Conservation (phyloP, 768 basidiomycete species). For the Crepidotus variabilis region DNA sequence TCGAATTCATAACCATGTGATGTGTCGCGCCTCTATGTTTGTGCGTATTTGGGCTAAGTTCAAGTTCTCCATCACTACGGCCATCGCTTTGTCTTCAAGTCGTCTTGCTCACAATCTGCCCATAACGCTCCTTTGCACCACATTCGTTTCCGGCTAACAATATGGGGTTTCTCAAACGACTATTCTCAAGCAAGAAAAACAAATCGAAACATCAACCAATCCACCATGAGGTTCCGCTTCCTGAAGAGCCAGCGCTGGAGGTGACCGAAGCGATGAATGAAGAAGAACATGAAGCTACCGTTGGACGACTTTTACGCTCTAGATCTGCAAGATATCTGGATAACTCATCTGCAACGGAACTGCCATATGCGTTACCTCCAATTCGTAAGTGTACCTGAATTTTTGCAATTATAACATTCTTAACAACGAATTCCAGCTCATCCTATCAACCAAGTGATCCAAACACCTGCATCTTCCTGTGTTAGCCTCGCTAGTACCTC, state of each 20-base stretch:
- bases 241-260: slow-evolving; percentile 20
- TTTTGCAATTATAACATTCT: slow-evolving; percentile 8
- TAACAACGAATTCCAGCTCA: slow-evolving; percentile 40
- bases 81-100: slow-evolving; percentile 4
- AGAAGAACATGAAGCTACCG: slow-evolving; percentile 48
- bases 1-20: slow-evolving; percentile 31
- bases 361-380: slow-evolving; percentile 59
- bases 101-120: slow-evolving; percentile 17
- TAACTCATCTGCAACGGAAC: slow-evolving; percentile 36
- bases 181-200: slow-evolving; percentile 66
- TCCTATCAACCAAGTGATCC: slow-evolving; percentile 57
- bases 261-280: slow-evolving; percentile 27
- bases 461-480: slow-evolving; percentile 46
- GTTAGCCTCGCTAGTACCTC: slow-evolving; percentile 50
- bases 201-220: slow-evolving; percentile 40
- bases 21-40: slow-evolving; percentile 27
- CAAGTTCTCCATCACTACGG: slow-evolving; percentile 14
- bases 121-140: slow-evolving; percentile 23
- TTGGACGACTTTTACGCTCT: slow-evolving; percentile 60
- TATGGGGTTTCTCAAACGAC: slow-evolving; percentile 70
- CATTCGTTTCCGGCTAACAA: slow-evolving; percentile 14
- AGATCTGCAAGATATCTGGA: slow-evolving; percentile 65
- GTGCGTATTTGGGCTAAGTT: slow-evolving; percentile 42
- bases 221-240: slow-evolving; percentile 23
- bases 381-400: slow-evolving; percentile 48